Evolutionary conservation across 2,329 filamentous ascomycete species (phyloP).

Genomic region (Aureobasidium sp.): DNA sequence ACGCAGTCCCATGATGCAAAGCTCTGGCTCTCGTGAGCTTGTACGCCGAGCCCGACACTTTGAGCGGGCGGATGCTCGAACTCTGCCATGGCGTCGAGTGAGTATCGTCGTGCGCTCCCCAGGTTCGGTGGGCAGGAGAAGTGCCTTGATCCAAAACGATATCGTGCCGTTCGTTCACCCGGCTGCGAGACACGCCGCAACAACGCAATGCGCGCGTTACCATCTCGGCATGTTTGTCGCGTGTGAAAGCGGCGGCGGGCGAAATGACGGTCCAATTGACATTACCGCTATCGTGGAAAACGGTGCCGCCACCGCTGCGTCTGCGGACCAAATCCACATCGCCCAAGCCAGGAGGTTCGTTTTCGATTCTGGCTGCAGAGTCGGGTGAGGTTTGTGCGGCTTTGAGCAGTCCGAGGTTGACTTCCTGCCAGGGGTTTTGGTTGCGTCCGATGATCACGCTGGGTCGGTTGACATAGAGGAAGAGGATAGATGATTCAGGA

Average conservation of each 20-base stretch:
- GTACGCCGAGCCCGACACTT: slow-evolving; percentile 91
- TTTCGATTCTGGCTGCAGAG: slow-evolving; percentile 10
- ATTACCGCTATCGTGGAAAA: slow-evolving; percentile 91
- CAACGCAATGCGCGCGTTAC: slow-evolving; percentile 71
- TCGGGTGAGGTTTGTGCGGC: slow-evolving; percentile 27
- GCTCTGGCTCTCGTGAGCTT: slow-evolving; percentile 77
- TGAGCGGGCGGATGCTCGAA: slow-evolving; percentile 44
- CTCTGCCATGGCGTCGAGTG: slow-evolving; percentile 40
- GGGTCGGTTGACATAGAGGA: slow-evolving; percentile 82
- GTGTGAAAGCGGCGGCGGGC: slow-evolving; percentile 67
- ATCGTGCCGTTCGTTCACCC: slow-evolving; percentile 86
- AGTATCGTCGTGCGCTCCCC: slow-evolving; percentile 30
- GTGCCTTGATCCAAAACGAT: slow-evolving; percentile 64
- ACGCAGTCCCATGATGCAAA: slow-evolving; percentile 87
- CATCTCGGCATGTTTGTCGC: slow-evolving; percentile 86
- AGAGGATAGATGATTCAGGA: slow-evolving; percentile 66
- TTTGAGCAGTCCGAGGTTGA: slow-evolving; percentile 61
- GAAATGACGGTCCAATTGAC: slow-evolving; percentile 92
- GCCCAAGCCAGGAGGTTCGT: slow-evolving; percentile 35
- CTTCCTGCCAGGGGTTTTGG: slow-evolving; percentile 95
- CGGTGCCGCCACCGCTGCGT: slow-evolving; percentile 81
- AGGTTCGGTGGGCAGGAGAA: not conserved
- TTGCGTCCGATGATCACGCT: slow-evolving; percentile 90
- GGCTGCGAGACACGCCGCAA: slow-evolving; percentile 52
- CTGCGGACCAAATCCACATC: slow-evolving; percentile 65